These are phyloP conservation scores for Labyrinthula sp. DNA, from an alignment of 352 stramenopile species.

Conservation along the genomic window DNA sequence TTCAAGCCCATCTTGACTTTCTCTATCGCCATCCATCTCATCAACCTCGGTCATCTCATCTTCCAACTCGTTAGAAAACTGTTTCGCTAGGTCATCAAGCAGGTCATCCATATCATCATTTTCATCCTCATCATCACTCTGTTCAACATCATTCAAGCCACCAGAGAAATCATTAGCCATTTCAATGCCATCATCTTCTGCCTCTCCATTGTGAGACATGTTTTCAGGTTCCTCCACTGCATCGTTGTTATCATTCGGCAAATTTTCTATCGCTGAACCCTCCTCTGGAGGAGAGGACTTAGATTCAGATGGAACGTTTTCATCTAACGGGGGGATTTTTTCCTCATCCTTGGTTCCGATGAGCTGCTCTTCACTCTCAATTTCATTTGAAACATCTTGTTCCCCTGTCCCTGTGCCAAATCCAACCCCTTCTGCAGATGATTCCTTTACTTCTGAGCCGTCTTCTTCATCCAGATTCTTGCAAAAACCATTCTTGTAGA, in stretches of 20 bases:
- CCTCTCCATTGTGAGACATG: conserved; percentile 45
- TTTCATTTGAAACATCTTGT: conserved; percentile 96
- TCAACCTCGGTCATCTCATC: conserved; percentile 93
- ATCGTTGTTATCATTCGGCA: no score
- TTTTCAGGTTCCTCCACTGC: conserved; percentile 57
- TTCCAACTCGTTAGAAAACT: conserved; percentile 93
- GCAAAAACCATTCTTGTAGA: conserved; percentile 40
- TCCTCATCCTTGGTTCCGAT: conserved; percentile 78
- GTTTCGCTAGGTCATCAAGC: conserved; percentile 84
- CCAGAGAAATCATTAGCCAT: conserved; percentile 99
- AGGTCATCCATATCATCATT: conserved; percentile 75
- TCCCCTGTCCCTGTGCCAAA: conserved; percentile 97
- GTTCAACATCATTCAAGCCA: conserved; percentile 80
- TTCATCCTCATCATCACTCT: conserved; percentile 38
- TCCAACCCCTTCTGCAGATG: conserved; percentile 92
- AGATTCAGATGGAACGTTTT: no score
- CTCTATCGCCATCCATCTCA: conserved; percentile 46
- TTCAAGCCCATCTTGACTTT: conserved; percentile 31
- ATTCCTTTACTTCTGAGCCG: conserved; percentile 34
- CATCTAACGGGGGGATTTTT: no score
- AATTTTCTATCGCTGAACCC: conserved; percentile 54
- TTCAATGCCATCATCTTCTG: conserved; percentile 90
- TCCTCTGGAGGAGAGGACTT: no score
- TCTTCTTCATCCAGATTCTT: conserved; percentile 57
- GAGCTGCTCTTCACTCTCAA: conserved; percentile 99